phyloP scores from a whole-genome alignment of 2,329 filamentous ascomycete species.

The Aphanoascus verrucosus region DNA sequence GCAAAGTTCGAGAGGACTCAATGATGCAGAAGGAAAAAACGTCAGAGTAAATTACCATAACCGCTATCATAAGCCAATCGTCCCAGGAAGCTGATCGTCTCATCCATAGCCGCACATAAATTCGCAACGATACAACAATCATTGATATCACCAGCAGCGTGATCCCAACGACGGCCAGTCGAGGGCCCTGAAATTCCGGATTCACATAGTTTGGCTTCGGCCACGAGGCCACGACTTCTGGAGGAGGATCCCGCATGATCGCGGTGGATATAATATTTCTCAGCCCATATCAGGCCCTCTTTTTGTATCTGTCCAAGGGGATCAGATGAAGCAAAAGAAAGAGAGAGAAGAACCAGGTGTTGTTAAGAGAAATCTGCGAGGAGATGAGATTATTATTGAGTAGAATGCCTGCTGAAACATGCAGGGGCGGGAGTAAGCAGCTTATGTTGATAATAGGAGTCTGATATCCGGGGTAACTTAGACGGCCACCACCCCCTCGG shows the following conservation, averaged over 20 bases:
- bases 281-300: too few species aligned
- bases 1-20: background rate
- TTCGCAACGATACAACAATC: slow-evolving; percentile 18
- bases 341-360: too few species aligned
- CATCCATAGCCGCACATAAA: slow-evolving; percentile 18
- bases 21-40: background rate
- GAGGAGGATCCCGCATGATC: slow-evolving; percentile 18
- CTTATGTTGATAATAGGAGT: too few species aligned
- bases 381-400: too few species aligned
- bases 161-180: slow-evolving; percentile 21
- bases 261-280: background rate
- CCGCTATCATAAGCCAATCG: slow-evolving; percentile 18
- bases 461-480: too few species aligned
- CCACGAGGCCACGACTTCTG: slow-evolving; percentile 18
- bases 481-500: too few species aligned
- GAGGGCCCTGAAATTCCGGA: slow-evolving; percentile 21
- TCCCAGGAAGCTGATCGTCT: slow-evolving; percentile 16
- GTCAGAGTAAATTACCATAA: slow-evolving; percentile 12
- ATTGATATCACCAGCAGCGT: slow-evolving; percentile 19
- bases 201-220: slow-evolving; percentile 25
- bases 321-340: too few species aligned
- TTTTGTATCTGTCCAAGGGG: too few species aligned
- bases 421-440: too few species aligned
- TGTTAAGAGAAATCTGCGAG: too few species aligned
- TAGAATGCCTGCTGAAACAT: too few species aligned